Evolutionary conservation across 495 filamentous ascomycete species (phyloP).

Genomic region (Cercophora newfieldiana): DNA sequence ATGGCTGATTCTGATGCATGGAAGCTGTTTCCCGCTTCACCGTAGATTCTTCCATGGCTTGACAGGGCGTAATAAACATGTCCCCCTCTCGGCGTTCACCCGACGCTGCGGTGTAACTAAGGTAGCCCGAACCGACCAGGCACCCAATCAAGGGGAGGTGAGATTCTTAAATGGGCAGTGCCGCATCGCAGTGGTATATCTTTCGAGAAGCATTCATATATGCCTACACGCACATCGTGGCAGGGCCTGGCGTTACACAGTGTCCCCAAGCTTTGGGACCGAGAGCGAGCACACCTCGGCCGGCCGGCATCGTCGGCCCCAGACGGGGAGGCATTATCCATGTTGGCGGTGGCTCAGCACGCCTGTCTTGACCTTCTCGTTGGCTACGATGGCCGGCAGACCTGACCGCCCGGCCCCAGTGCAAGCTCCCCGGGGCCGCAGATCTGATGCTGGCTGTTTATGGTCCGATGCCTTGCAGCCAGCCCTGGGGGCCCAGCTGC

Average conservation of each 20-base stretch:
- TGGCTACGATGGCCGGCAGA: neutral
- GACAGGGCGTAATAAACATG: neutral
- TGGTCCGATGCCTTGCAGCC: conserved; percentile 1
- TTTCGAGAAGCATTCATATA: neutral
- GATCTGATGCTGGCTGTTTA: neutral
- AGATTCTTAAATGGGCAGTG: neutral
- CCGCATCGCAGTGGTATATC: conserved; percentile 1
- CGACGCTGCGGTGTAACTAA: too few relatives aligned
- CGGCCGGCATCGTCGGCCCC: neutral
- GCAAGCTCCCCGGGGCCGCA: neutral
- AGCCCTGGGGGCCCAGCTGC: neutral
- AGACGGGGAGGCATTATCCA: neutral
- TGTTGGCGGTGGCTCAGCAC: conserved; percentile 4
- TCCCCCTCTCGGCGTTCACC: neutral
- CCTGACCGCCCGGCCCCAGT: neutral
- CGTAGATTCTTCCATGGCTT: neutral
- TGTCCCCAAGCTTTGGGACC: neutral
- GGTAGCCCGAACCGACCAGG: too few relatives aligned
- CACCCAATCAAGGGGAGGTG: neutral
- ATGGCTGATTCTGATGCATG: too few relatives aligned
- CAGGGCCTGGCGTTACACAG: neutral
- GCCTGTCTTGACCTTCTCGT: neutral
- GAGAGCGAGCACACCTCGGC: neutral
- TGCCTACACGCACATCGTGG: neutral
- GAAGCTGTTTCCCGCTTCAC: neutral